Percentiles rank a stretch among this genome's conserved stretches.
Evolutionary conservation across 2,329 filamentous ascomycete species (phyloP).

Genomic region (Aspergillus novofumigatus): DNA sequence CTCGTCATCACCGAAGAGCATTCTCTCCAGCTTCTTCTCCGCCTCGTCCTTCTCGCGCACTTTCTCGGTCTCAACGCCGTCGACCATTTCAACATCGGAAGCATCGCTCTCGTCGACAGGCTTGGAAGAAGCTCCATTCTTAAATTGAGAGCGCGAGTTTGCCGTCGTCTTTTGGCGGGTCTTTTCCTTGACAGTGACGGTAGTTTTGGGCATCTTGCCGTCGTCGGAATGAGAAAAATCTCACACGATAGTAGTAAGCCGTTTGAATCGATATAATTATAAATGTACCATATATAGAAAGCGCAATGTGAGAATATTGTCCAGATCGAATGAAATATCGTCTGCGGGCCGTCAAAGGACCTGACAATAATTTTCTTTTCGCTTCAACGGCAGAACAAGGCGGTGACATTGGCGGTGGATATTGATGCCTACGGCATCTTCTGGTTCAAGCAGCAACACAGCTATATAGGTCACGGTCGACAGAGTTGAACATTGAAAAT

Average conservation of each 20-base stretch:
- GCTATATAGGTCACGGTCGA: not conserved
- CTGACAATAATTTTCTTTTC: slow-evolving; percentile 32
- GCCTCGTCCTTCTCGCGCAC: slow-evolving; percentile 68
- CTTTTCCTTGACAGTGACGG: slow-evolving; percentile 27
- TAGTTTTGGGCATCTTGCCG: slow-evolving; percentile 24
- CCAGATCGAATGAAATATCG: not conserved
- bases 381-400: slow-evolving; percentile 24
- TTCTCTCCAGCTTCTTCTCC: slow-evolving; percentile 78
- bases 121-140: slow-evolving; percentile 15
- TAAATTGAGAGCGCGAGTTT: slow-evolving; percentile 20
- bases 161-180: slow-evolving; percentile 20
- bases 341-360: not conserved
- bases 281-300: not conserved
- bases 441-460: not conserved
- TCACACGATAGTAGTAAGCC: not conserved
- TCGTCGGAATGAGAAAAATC: not conserved
- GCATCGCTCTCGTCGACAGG: slow-evolving; percentile 18
- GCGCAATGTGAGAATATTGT: not conserved
- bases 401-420: slow-evolving; percentile 25
- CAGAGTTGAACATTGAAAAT: not conserved
- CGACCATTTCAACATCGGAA: slow-evolving; percentile 23
- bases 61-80: slow-evolving; percentile 21
- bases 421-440: slow-evolving; percentile 5
- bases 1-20: slow-evolving; percentile 84
- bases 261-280: not conserved